Conservation (phyloP, 495 filamentous ascomycete species). For the Lepidopterella palustris region DNA sequence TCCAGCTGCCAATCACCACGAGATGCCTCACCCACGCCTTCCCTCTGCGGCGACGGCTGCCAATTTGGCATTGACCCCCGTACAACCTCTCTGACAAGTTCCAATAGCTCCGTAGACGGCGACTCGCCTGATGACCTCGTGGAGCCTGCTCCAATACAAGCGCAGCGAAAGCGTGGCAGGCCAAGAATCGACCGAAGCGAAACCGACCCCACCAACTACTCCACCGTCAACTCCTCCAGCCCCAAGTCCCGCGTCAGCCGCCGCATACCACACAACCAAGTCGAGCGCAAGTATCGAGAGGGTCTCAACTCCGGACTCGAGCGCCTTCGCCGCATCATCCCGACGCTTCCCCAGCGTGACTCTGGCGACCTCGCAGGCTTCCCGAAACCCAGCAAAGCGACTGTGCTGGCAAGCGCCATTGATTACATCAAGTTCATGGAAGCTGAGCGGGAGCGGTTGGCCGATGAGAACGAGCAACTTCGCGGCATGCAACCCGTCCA, state of each 20-base stretch:
- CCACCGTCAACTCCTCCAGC: background rate
- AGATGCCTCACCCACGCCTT: too few relatives aligned
- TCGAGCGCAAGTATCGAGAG: too few relatives aligned
- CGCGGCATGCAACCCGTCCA: background rate
- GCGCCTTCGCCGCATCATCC: conserved; percentile 17
- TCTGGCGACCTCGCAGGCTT: conserved; percentile 2
- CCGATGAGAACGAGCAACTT: conserved; percentile 17
- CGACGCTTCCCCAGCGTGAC: conserved; percentile 22
- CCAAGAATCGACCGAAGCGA: background rate
- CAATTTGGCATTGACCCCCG: too few relatives aligned
- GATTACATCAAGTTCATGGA: conserved; percentile 26
- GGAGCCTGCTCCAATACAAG: conserved; percentile 2
- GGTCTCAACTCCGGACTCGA: conserved; percentile 28
- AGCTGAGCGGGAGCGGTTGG: conserved; percentile 8
- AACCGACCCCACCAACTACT: conserved; percentile 4
- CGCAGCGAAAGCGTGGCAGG: conserved; percentile 11
- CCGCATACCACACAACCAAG: conserved; percentile 29
- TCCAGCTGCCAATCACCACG: too few relatives aligned
- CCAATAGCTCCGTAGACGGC: conserved; percentile 4
- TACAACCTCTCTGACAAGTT: background rate
- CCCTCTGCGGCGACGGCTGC: conserved; percentile 12
- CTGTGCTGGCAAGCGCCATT: conserved; percentile 21
- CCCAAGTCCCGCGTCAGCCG: background rate
- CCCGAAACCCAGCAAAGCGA: conserved; percentile 28
- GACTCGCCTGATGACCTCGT: conserved; percentile 9